Conservation (phyloP, 139 green algal genomes). For the Tetraselmis chui region DNA sequence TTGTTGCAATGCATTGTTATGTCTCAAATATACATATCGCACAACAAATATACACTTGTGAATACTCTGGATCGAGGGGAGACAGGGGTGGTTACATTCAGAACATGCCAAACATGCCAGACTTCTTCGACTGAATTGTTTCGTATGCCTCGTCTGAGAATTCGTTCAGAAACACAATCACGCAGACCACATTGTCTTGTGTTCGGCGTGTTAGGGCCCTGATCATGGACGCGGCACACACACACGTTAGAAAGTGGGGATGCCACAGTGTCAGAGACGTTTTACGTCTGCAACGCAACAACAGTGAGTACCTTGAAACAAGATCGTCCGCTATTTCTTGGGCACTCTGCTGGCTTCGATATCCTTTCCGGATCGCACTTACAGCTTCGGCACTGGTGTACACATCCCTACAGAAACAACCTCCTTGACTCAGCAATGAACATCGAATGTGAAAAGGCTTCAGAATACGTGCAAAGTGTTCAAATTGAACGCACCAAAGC, state of each 20-base stretch:
- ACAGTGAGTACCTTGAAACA: background rate
- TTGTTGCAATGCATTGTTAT: too few relatives aligned
- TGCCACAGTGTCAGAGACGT: background rate
- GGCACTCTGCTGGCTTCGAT: background rate
- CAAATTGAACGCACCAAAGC: background rate
- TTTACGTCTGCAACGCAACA: background rate
- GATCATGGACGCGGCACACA: too few relatives aligned
- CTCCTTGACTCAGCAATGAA: too few relatives aligned
- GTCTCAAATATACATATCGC: too few relatives aligned
- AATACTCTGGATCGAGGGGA: too few relatives aligned
- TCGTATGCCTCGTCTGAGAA: background rate
- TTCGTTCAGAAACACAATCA: background rate
- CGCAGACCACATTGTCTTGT: background rate
- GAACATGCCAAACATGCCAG: background rate
- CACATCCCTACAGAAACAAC: background rate
- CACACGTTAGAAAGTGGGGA: background rate
- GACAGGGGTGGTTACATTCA: too few relatives aligned
- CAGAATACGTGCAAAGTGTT: background rate
- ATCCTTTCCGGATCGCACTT: background rate
- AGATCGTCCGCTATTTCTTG: background rate
- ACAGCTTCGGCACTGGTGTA: background rate
- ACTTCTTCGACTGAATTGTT: background rate
- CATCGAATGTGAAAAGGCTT: background rate
- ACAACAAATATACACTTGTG: too few relatives aligned
- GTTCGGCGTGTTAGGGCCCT: background rate